Evolutionary conservation across 1,284 basidiomycete genomes (phyloP).

Genomic region (Sutorius eximius): DNA sequence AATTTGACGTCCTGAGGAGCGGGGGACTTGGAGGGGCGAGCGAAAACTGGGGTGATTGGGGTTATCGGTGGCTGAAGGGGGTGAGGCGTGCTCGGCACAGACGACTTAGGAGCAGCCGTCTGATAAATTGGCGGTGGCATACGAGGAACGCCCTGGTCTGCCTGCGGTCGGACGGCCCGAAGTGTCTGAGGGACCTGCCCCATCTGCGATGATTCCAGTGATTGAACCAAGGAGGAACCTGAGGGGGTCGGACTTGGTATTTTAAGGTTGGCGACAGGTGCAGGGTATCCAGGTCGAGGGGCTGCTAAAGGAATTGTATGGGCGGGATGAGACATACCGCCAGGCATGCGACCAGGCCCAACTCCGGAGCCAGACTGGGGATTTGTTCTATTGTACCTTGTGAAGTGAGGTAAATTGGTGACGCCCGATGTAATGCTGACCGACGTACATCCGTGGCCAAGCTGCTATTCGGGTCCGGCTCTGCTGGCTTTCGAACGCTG

Average conservation of each 20-base stretch:
- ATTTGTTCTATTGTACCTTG: constrained; percentile 65
- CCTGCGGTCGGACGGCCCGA: constrained; percentile 26
- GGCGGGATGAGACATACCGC: constrained; percentile 35
- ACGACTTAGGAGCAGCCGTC: constrained; percentile 32
- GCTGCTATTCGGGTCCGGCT: constrained; percentile 46
- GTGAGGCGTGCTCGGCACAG: constrained; percentile 54
- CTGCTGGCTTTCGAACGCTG: constrained; percentile 38
- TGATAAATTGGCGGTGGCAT: constrained; percentile 38
- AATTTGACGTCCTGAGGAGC: constrained; percentile 50
- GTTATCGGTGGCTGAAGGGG: constrained; percentile 73
- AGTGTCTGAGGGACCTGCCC: constrained; percentile 42
- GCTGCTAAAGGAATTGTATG: constrained; percentile 55
- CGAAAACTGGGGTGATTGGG: constrained; percentile 76
- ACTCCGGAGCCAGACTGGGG: constrained; percentile 54
- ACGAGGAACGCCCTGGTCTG: constrained; percentile 23
- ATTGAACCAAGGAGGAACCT: constrained; percentile 38
- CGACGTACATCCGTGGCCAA: constrained; percentile 59
- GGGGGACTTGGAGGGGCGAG: constrained; percentile 53
- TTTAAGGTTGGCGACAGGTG: constrained; percentile 62
- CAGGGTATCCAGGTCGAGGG: constrained; percentile 70
- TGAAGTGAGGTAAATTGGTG: constrained; percentile 7
- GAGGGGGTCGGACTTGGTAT: constrained; percentile 49
- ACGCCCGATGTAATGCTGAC: constrained; percentile 2
- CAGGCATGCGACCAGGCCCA: constrained; percentile 52
- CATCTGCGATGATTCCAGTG: constrained; percentile 39